Evolutionary conservation across 108 stramenopile genomes (phyloP), one percentile per base, ranked within the genome.

Genomic region (Conticribra guillardii): DNA sequence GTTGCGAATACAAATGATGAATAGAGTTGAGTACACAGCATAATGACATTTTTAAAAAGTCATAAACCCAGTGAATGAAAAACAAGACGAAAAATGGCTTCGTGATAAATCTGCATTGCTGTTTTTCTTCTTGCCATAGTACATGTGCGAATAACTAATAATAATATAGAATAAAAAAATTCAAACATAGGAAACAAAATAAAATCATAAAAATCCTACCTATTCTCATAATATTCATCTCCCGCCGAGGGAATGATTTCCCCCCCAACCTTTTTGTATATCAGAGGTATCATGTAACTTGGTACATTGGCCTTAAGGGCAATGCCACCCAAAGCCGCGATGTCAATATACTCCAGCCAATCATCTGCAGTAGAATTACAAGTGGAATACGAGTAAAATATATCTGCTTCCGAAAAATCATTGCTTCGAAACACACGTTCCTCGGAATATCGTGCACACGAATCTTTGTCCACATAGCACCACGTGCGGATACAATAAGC

Each of bases 401-500:
- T 4, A 51, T 51, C 50, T 16, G 18, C 16, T 4, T 4, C 16
- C 17, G 50, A 21, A 51, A 51, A 51, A 16, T 51, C 5, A 4
- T 11, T 4, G 50, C 50, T 51, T 21, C 50, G 18, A n/a, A 23
- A 57, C 11, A 57, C 56, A 11, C 9, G 9, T 4, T 57, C 26
- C 5, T 22, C 19, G 5, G 56, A 17, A 4, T 29, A 7, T n/a
- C 56, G 7, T 16, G 16, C 19, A 33, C 56, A 57, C 26, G 11
- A 8, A 11, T 29, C 31, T 3, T 4, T 15, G 56, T 57, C 31
- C 56, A 57, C 56, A 22, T 28, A 57, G 26, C 56, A 57, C 56
- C 56, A 57, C 30, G 56, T 4, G 4, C 27, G 56, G 22, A 32
- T 4, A n/a, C 56, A 57, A n/a, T 57, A 29, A n/a, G 11, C 4